Evolutionary conservation across 192 early-diverging fungal species (phyloP), one percentile per base, ranked within the genome.

Genomic region (Linnemannia schmuckeri): DNA sequence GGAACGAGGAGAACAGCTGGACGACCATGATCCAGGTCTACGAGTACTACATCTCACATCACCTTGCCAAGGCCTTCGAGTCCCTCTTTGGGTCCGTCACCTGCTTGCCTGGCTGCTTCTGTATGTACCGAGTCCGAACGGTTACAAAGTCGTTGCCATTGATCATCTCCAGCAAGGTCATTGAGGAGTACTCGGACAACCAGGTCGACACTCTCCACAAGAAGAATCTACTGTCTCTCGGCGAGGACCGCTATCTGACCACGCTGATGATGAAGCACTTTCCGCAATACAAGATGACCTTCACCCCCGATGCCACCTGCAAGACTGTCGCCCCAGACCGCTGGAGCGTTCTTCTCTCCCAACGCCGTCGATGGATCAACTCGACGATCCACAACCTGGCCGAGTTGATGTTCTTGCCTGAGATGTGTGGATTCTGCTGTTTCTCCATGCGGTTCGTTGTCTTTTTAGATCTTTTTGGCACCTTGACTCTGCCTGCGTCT

Each of bases 291-390:
- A 97, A 97, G 89, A 97, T 96, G 89, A 97, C 94, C 40, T 99
- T 99, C 75, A 97, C 95, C 18, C 91, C 95, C 9, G 95, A 98
- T 85, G 99, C 99, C 68, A 93, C 92, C 78, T 97, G 97, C 89
- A 91, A 88, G 83, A 99, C 99, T 17, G 94, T 96, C 13, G 98
- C 95, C 3, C 99, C 99, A 5, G 97, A 98, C 82, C 91, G 93
- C 70, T 99, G 97, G 95, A 89, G 90, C 2, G 91, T 99, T 12
- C 89, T 99, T 66, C 87, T 98, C 17, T 99, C 98, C 13, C 98
- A 99, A 90, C 92, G 98, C 38, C 96, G 98, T 82, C 95, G 98
- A 33, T 99, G 98, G 98, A 99, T 99, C 90, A 99, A 99, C 90
- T 98, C 97, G 17, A 99, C 98, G 1, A 95, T 99, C 38, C 98